Evolutionary conservation across 1,284 basidiomycete genomes (phyloP).

Genomic region (Xerocomus amazonicus): DNA sequence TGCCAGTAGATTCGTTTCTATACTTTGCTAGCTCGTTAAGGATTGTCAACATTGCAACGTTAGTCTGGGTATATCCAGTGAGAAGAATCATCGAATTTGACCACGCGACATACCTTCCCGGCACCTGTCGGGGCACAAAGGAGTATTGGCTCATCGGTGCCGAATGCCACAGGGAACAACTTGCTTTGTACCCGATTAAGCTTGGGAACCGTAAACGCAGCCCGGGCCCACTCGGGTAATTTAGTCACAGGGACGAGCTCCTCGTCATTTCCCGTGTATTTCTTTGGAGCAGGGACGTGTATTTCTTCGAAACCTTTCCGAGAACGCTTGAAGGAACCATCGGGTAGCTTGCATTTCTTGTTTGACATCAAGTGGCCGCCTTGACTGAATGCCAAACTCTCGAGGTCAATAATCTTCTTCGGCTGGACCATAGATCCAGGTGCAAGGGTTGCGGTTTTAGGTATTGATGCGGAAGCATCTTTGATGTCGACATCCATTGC

Average conservation of each 20-base stretch:
- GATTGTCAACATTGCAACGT: slow-evolving; percentile 95
- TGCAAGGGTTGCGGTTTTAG: slow-evolving; percentile 85
- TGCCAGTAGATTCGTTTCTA: slow-evolving; percentile 77
- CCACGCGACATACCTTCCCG: slow-evolving; percentile 71
- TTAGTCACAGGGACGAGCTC: slow-evolving; percentile 75
- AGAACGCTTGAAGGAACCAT: slow-evolving; percentile 95
- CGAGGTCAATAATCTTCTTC: slow-evolving; percentile 85
- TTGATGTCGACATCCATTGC: slow-evolving; percentile 78
- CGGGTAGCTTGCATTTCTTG: slow-evolving; percentile 96
- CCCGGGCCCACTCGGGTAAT: slow-evolving; percentile 85
- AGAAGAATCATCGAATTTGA: slow-evolving; percentile 5
- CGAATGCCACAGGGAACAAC: slow-evolving; percentile 90
- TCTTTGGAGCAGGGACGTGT: slow-evolving; percentile 92
- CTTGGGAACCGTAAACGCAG: slow-evolving; percentile 79
- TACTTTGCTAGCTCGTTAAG: slow-evolving; percentile 86
- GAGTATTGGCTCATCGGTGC: slow-evolving; percentile 90
- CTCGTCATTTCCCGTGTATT: slow-evolving; percentile 62
- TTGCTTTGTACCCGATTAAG: slow-evolving; percentile 96
- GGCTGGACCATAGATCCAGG: slow-evolving; percentile 88
- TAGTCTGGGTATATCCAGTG: slow-evolving; percentile 60
- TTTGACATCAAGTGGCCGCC: slow-evolving; percentile 98
- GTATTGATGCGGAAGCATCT: slow-evolving; percentile 49
- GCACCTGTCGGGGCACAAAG: slow-evolving; percentile 99
- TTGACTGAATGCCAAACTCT: slow-evolving; percentile 93
- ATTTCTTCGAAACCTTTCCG: slow-evolving; percentile 99